Percentiles rank a stretch among this genome's conserved stretches.
These are phyloP conservation scores for Lachnellula arida DNA, from an alignment of 2,329 filamentous ascomycete genomes.

Conservation along the genomic window DNA sequence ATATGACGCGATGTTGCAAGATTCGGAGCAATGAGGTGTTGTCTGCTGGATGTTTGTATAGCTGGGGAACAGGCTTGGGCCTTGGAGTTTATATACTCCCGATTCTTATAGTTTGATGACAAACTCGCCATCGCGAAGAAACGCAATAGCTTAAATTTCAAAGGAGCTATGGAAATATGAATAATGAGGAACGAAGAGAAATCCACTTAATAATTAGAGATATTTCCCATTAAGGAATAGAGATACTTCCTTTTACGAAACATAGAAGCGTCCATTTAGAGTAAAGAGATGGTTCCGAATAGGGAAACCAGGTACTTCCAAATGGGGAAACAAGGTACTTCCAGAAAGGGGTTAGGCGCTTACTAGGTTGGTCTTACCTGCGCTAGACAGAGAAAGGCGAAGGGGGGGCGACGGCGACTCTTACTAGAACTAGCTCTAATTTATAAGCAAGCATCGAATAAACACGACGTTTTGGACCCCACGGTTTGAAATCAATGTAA, in stretches of 20 bases:
- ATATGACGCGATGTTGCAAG: too few relatives aligned
- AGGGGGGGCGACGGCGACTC: too few relatives aligned
- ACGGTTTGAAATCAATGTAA: too few relatives aligned
- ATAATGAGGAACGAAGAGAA: not conserved
- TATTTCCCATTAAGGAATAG: not conserved
- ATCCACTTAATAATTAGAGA: not conserved
- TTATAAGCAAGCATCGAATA: too few relatives aligned
- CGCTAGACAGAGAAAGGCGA: too few relatives aligned
- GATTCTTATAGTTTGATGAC: not conserved
- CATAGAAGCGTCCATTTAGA: not conserved
- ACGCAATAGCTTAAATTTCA: too few relatives aligned
- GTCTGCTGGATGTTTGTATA: not conserved
- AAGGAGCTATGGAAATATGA: not conserved
- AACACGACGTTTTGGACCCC: too few relatives aligned
- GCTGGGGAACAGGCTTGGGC: not conserved
- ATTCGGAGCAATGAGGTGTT: too few relatives aligned
- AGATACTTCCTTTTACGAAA: not conserved
- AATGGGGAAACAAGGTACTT: not conserved
- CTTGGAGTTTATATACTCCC: not conserved
- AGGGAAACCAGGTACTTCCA: not conserved
- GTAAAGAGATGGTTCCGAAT: not conserved
- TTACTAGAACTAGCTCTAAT: too few relatives aligned
- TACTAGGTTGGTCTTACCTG: too few relatives aligned
- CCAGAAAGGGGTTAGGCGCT: not conserved
- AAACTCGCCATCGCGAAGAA: not conserved